A percentile compares a stretch with the other conserved stretches of the same genome.
phyloP scores from a whole-genome alignment of 1,139 yeast species.

The Blastobotrys apis region DNA sequence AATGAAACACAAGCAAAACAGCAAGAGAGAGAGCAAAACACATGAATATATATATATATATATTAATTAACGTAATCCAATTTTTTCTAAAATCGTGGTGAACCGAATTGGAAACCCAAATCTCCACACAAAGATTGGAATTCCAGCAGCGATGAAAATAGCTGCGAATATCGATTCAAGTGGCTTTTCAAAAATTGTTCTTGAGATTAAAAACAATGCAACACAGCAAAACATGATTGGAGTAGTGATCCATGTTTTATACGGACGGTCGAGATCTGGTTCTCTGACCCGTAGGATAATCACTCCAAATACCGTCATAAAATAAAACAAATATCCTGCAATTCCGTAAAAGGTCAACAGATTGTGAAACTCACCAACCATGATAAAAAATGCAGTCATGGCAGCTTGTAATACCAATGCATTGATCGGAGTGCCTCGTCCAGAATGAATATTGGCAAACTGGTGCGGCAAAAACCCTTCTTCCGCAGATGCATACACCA shows the following conservation, averaged over 20 bases:
- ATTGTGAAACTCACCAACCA: slow-evolving; percentile 37
- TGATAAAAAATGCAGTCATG: slow-evolving; percentile 32
- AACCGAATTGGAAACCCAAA: slow-evolving; percentile 17
- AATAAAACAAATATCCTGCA: slow-evolving; percentile 40
- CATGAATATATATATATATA: not conserved
- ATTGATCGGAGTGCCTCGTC: slow-evolving; percentile 35
- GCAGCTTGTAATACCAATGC: slow-evolving; percentile 36
- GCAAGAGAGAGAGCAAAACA: not conserved
- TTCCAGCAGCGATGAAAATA: slow-evolving; percentile 32
- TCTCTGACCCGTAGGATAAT: slow-evolving; percentile 35
- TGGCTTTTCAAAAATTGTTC: slow-evolving; percentile 38
- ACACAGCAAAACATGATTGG: slow-evolving; percentile 40
- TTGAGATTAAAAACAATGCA: slow-evolving; percentile 35
- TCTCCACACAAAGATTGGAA: slow-evolving; percentile 33
- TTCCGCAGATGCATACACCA: slow-evolving; percentile 38
- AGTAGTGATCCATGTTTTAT: slow-evolving; percentile 36
- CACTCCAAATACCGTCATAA: slow-evolving; percentile 39
- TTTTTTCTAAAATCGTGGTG: not conserved
- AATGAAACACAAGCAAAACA: not conserved
- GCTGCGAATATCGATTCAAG: slow-evolving; percentile 30
- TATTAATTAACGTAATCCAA: not conserved
- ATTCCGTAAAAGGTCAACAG: slow-evolving; percentile 40
- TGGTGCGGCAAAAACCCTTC: slow-evolving; percentile 36
- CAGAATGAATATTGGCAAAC: slow-evolving; percentile 29
- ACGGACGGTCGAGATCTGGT: slow-evolving; percentile 38